These are phyloP conservation scores for Sarocladiaceae sp. DNA, from an alignment of 2,329 filamentous ascomycete genomes.

Conservation along the genomic window DNA sequence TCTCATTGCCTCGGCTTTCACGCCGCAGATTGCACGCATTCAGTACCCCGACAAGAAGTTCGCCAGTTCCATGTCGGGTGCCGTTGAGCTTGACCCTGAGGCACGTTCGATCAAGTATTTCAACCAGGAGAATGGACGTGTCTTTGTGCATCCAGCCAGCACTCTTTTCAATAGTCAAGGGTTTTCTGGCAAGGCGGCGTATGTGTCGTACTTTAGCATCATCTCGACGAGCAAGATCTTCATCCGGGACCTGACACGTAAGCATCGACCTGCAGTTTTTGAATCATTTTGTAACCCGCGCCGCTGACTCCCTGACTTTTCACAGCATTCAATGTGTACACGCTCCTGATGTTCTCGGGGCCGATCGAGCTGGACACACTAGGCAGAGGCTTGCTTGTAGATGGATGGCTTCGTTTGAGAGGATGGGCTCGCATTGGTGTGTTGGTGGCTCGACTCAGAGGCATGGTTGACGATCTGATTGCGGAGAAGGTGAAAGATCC, in stretches of 20 bases:
- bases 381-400: slow-evolving; percentile 79
- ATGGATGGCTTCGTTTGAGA: slow-evolving; percentile 79
- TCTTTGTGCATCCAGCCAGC: slow-evolving; percentile 89
- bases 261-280: slow-evolving; percentile 27
- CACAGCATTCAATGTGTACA: slow-evolving; percentile 79
- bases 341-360: slow-evolving; percentile 81
- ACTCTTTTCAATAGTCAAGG: slow-evolving; percentile 77
- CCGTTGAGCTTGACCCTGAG: slow-evolving; percentile 89
- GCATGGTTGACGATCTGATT: slow-evolving; percentile 81
- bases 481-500: slow-evolving; percentile 76
- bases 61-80: slow-evolving; percentile 75
- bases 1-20: slow-evolving; percentile 66
- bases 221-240: slow-evolving; percentile 92
- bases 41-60: slow-evolving; percentile 96
- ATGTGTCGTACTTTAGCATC: slow-evolving; percentile 85
- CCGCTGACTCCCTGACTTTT: slow-evolving; percentile 10
- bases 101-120: slow-evolving; percentile 90
- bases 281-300: neutral
- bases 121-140: slow-evolving; percentile 74
- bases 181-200: slow-evolving; percentile 68
- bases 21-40: slow-evolving; percentile 85
- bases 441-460: slow-evolving; percentile 71
- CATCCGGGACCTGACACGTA: slow-evolving; percentile 82
- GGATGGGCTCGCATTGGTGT: slow-evolving; percentile 96
- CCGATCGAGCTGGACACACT: slow-evolving; percentile 79